A percentile compares a stretch with the other conserved stretches of the same genome.
These are phyloP conservation scores for Quercus glauca DNA, from an alignment of 306 rosid genomes.

Conservation along the genomic window DNA sequence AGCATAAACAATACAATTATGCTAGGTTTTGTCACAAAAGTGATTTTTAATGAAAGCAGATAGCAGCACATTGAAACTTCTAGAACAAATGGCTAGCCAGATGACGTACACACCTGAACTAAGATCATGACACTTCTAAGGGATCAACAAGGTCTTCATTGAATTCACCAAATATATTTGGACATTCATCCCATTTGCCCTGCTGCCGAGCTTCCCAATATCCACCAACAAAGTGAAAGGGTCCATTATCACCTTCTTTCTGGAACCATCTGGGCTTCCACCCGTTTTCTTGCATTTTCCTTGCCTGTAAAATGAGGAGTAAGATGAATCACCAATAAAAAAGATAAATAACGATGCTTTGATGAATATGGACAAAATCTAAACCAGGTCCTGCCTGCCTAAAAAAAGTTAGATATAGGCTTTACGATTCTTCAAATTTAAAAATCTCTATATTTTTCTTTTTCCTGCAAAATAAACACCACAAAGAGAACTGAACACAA, in stretches of 20 bases:
- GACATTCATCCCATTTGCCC: constrained; percentile 82
- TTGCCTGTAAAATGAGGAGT: constrained; percentile 47
- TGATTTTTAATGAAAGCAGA: neutral
- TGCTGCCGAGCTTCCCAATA: constrained; percentile 82
- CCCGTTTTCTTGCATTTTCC: constrained; percentile 91
- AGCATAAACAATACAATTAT: too few species aligned
- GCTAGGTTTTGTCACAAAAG: neutral
- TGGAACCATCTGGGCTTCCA: constrained; percentile 92
- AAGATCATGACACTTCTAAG: constrained; percentile 44
- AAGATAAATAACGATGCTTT: neutral
- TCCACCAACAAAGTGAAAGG: constrained; percentile 69
- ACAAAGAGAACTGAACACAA: neutral
- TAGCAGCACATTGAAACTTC: neutral
- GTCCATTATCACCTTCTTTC: constrained; percentile 61
- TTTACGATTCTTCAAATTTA: neutral
- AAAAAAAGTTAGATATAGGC: neutral
- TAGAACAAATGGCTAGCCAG: neutral
- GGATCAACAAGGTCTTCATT: constrained; percentile 37
- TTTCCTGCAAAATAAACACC: neutral
- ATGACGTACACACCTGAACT: constrained; percentile 40
- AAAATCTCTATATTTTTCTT: neutral
- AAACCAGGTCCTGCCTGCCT: neutral
- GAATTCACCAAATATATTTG: constrained; percentile 80
- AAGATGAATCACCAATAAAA: neutral
- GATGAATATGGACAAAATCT: neutral